Evolutionary conservation across 306 rosid genomes (phyloP).

Genomic region (Casuarina equisetifolia): DNA sequence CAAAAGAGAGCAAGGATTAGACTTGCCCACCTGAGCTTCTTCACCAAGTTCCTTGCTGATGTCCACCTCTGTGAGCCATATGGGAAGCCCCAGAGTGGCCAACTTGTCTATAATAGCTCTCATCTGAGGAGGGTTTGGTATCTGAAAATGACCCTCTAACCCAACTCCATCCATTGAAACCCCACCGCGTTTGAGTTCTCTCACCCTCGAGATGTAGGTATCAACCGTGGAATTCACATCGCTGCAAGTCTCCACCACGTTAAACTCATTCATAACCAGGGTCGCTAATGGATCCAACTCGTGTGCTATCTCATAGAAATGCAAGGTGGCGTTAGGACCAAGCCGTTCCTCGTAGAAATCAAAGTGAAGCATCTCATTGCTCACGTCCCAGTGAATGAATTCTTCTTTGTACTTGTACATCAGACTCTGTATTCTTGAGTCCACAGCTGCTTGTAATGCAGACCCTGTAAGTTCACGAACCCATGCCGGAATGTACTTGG

Average conservation of each 20-base stretch:
- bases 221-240: constrained; percentile 82
- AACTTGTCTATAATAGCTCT: constrained; percentile 83
- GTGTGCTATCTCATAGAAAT: constrained; percentile 70
- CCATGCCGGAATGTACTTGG: constrained; percentile 69
- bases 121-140: constrained; percentile 72
- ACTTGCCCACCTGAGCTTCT: constrained; percentile 54
- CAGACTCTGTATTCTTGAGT: constrained; percentile 57
- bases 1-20: background rate
- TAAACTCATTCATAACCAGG: constrained; percentile 83
- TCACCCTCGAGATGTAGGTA: constrained; percentile 49
- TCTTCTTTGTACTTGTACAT: constrained; percentile 72
- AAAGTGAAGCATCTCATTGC: constrained; percentile 96
- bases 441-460: constrained; percentile 58
- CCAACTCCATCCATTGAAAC: constrained; percentile 88
- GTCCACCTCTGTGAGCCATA: constrained; percentile 94
- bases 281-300: constrained; percentile 74
- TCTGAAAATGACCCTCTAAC: constrained; percentile 73
- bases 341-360: constrained; percentile 83
- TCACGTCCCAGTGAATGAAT: constrained; percentile 90
- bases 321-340: constrained; percentile 64
- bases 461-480: constrained; percentile 58
- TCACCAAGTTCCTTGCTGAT: constrained; percentile 61
- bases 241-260: constrained; percentile 83
- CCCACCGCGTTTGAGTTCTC: constrained; percentile 52
- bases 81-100: constrained; percentile 76